Evolutionary conservation across 495 filamentous ascomycete genomes (phyloP).

Genomic region (Penicillium nucicola): DNA sequence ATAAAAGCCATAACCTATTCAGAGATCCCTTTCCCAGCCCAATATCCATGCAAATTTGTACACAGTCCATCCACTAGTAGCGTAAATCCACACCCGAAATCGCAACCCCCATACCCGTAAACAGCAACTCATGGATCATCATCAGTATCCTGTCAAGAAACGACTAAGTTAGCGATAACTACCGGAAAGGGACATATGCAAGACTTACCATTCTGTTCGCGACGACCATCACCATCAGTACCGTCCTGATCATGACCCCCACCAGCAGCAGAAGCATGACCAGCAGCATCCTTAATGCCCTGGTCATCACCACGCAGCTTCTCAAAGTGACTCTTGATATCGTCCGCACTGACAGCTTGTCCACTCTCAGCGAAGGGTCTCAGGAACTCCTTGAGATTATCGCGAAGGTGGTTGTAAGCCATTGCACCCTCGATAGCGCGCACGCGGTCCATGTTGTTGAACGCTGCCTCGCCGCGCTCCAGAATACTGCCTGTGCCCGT

Average conservation of each 20-base stretch:
- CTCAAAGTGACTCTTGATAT: slow-evolving; percentile 95
- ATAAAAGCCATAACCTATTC: not conserved
- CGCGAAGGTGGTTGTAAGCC: slow-evolving; percentile 93
- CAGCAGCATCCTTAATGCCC: slow-evolving; percentile 47
- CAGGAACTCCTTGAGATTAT: slow-evolving; percentile 89
- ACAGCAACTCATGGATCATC: not conserved
- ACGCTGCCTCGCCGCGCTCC: slow-evolving; percentile 84
- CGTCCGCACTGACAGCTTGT: slow-evolving; percentile 80
- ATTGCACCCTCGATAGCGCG: slow-evolving; percentile 94
- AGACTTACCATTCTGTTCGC: slow-evolving; percentile 40
- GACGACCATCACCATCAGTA: slow-evolving; percentile 20
- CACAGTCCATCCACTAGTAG: not conserved
- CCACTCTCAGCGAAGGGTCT: slow-evolving; percentile 91
- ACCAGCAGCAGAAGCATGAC: slow-evolving; percentile 26
- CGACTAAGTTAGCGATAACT: not conserved
- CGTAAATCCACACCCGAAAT: not conserved
- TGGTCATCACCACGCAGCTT: slow-evolving; percentile 83
- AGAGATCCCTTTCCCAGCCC: not conserved
- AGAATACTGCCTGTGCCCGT: slow-evolving; percentile 70
- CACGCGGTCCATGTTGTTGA: slow-evolving; percentile 87
- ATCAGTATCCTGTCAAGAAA: slow-evolving; percentile 15
- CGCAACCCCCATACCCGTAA: not conserved
- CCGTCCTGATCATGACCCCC: slow-evolving; percentile 16
- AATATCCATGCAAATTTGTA: not conserved
- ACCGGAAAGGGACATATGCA: not conserved